Evolutionary conservation across 2,329 filamentous ascomycete species (phyloP).

Genomic region (Aspergillus pseudoviridinutans): DNA sequence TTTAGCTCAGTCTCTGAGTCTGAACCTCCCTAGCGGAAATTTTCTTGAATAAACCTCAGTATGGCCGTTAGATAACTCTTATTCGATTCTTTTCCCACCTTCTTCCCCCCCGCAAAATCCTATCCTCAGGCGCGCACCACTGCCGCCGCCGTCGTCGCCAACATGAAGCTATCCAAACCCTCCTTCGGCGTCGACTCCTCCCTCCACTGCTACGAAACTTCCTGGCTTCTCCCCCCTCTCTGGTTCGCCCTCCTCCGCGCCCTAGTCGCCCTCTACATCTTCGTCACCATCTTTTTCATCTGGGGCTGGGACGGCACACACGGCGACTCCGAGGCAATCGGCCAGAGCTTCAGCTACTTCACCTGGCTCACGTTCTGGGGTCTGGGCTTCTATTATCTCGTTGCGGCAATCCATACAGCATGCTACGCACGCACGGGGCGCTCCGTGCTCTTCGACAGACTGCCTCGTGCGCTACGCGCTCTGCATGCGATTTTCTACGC

Average conservation of each 20-base stretch:
- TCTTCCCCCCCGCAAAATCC: neutral
- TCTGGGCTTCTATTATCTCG: constrained; percentile 71
- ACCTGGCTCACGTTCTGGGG: constrained; percentile 81
- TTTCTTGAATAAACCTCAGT: neutral
- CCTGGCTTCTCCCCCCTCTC: constrained; percentile 70
- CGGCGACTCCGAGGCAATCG: constrained; percentile 44
- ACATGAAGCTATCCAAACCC: constrained; percentile 14
- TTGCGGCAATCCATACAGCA: constrained; percentile 65
- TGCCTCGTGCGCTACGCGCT: constrained; percentile 60
- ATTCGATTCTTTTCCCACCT: neutral
- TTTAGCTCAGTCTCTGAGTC: neutral
- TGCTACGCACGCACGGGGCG: constrained; percentile 57
- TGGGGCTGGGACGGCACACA: constrained; percentile 63
- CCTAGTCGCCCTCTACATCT: constrained; percentile 55
- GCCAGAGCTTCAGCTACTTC: constrained; percentile 72
- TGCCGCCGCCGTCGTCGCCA: neutral
- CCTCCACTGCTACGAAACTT: constrained; percentile 68
- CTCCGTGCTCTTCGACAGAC: constrained; percentile 54
- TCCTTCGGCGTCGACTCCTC: constrained; percentile 30
- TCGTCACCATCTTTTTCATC: constrained; percentile 65
- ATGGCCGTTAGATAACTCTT: neutral
- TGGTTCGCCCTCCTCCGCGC: constrained; percentile 55
- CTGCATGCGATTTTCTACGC: constrained; percentile 64
- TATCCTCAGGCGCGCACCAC: neutral
- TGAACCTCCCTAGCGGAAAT: neutral